Conservation (phyloP, 257 asterid species). For the Rehmannia glutinosa region DNA sequence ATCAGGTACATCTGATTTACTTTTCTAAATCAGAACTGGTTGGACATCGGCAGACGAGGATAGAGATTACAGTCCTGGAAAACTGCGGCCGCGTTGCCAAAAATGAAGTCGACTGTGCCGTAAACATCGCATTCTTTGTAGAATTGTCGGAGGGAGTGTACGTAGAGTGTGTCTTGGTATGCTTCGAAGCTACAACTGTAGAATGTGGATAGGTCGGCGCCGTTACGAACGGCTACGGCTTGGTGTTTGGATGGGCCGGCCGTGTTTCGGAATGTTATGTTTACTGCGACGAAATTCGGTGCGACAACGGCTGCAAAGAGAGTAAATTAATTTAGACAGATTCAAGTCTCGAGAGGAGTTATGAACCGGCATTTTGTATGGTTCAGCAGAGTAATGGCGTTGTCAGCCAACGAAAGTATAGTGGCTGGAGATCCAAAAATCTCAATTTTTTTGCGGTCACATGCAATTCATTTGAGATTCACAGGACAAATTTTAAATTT, state of each 20-base stretch:
- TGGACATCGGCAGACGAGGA: constrained; percentile 51
- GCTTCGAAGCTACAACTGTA: constrained; percentile 80
- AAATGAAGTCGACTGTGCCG: constrained; percentile 84
- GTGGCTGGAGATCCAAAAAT: too few species aligned
- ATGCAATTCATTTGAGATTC: too few species aligned
- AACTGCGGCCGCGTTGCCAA: constrained; percentile 69
- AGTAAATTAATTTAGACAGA: too few species aligned
- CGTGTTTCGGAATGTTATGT: constrained; percentile 67
- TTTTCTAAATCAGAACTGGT: too few species aligned
- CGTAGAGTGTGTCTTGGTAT: constrained; percentile 70
- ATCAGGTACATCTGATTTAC: too few species aligned
- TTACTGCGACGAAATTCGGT: constrained; percentile 46
- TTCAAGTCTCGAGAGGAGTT: too few species aligned
- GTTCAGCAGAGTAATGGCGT: too few species aligned
- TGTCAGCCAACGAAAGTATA: too few species aligned
- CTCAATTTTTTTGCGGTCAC: too few species aligned
- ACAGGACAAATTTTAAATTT: too few species aligned
- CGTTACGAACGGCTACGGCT: constrained; percentile 72
- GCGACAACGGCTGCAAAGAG: constrained; percentile 49
- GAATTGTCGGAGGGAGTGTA: constrained; percentile 73
- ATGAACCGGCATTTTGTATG: too few species aligned
- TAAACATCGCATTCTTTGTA: constrained; percentile 61
- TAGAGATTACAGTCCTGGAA: constrained; percentile 61
- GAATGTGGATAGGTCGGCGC: constrained; percentile 72
- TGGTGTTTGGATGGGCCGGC: constrained; percentile 80